Evolutionary conservation across 2,329 filamentous ascomycete species (phyloP), one percentile per base, ranked within the genome.

Genomic region (Ophioceras dolichostomum): DNA sequence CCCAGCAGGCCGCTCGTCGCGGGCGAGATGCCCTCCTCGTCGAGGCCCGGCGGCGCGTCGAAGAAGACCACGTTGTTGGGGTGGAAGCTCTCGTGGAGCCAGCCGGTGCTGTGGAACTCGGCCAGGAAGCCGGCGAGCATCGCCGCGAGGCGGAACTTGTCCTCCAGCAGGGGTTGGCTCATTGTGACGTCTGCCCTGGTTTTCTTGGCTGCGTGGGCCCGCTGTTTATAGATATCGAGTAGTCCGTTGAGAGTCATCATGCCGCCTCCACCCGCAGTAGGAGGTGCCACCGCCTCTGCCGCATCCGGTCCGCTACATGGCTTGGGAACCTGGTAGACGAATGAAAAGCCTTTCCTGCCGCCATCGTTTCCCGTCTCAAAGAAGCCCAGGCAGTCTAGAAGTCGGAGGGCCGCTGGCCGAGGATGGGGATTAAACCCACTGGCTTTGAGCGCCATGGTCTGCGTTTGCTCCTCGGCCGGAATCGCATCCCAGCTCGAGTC

Each of bases 51-150:
- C 21, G 7, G 9, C 19, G 19, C 24, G 12, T 26, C 4, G 29
- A 24, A 43, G 30, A 44, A 42, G 18, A 44, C 24, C n/a, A 45
- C 30, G 29, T 24, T 44, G 26, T 26, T 29, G 13, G 43, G 32
- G 34, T 34, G 39, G 14, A 45, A 44, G 32, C 24, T 40, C 34
- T 38, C 39, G 29, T 45, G 43, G 19, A 44, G 16, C 43, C 43
- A 45, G 10, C 30, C 19, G 14, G 29, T 36, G 10, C 5, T 34
- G 36, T 44, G 41, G n/a, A 44, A 30, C 10, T 34, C 33, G 20
- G 29, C 22, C 9, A 39, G 18, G 12, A 13, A 34, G 8, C 29
- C 32, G 17, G 40, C 41, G 27, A 32, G 41, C 5, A 6, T 34
- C 13, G 36, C 24, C 27, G 17, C 37, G 3, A 41, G 16, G 17